Evolutionary conservation across 768 basidiomycete genomes (phyloP), one percentile per base, ranked within the genome.

Genomic region (Leccinum boreale): DNA sequence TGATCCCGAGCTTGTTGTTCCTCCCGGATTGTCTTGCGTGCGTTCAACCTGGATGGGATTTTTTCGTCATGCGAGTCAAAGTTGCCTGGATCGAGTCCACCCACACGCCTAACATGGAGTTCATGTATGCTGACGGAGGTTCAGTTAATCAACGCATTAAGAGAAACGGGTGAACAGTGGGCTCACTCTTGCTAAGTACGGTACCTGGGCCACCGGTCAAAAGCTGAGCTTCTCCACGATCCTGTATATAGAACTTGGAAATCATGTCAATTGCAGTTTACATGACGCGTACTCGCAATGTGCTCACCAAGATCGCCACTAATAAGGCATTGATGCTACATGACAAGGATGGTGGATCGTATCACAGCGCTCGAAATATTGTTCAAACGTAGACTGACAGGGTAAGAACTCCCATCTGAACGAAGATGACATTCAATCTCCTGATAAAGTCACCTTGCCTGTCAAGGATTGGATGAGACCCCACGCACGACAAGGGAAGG

Each of bases 41-140:
- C 52, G 42, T 66, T 66, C 47, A 66, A 14, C 31, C 65, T 66
- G n/a, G 10, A 19, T 24, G 6, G 17, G 46, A 12, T 1, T 11
- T 3, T 4, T 35, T 7, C 0, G 26, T 60, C n/a, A 53, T 15
- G 11, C 5, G 11, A 44, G 17, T 48, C 23, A 5, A 19, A 17
- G 3, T 17, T 5, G 2, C 11, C 10, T 23, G n/a, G 19, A 50
- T 31, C 9, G n/a, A 19, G 31, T 21, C 28, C 6, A 28, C 68
- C 59, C 49, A 69, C 68, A 69, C 65, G 12, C 62, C 47, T 9
- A 70, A 44, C 61, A 66, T 65, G n/a, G 65, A 71, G 28, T 69
- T 71, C 24, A 47, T 12, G 15, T 65, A 69, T 26, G 59, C 68
- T 69, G 42, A 23, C 10, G 21, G 24, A 33, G n/a, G 29, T 2